Conservation (phyloP, 495 filamentous ascomycete genomes). For the Lasiosphaeria miniovina region DNA sequence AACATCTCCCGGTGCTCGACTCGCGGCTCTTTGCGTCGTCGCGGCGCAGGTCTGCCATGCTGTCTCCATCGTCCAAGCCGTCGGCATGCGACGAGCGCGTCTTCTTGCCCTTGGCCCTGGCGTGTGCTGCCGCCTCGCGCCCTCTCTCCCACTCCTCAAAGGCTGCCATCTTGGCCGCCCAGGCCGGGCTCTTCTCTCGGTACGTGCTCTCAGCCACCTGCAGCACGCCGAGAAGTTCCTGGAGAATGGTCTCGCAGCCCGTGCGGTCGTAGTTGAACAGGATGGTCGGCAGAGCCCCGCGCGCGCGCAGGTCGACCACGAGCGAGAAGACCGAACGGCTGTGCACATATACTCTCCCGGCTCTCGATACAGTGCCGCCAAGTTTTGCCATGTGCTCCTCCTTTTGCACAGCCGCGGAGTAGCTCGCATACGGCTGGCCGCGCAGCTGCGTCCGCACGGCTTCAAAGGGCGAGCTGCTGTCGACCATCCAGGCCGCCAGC, state of each 20-base stretch:
- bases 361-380: not conserved
- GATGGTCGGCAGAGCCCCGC: conserved; percentile 67
- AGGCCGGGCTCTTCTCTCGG: conserved; percentile 53
- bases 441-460: conserved; percentile 44
- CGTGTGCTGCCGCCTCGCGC: conserved; percentile 33
- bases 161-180: conserved; percentile 53
- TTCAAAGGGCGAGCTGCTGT: conserved; percentile 60
- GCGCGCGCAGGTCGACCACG: conserved; percentile 57
- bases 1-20: conserved; percentile 54
- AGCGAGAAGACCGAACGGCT: conserved; percentile 53
- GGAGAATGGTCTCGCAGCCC: conserved; percentile 57
- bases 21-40: conserved; percentile 39
- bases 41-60: conserved; percentile 37
- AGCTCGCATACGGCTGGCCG: conserved; percentile 12
- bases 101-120: conserved; percentile 28
- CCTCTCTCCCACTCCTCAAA: conserved; percentile 52
- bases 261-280: conserved; percentile 73
- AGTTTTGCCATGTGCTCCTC: not conserved
- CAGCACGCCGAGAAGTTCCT: conserved; percentile 47
- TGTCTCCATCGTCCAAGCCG: conserved; percentile 26
- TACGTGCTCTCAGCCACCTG: conserved; percentile 51
- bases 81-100: conserved; percentile 8
- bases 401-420: not conserved
- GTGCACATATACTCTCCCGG: not conserved
- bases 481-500: conserved; percentile 58